Evolutionary conservation across 2,329 filamentous ascomycete species (phyloP).

Genomic region (Venturia aucupariae): DNA sequence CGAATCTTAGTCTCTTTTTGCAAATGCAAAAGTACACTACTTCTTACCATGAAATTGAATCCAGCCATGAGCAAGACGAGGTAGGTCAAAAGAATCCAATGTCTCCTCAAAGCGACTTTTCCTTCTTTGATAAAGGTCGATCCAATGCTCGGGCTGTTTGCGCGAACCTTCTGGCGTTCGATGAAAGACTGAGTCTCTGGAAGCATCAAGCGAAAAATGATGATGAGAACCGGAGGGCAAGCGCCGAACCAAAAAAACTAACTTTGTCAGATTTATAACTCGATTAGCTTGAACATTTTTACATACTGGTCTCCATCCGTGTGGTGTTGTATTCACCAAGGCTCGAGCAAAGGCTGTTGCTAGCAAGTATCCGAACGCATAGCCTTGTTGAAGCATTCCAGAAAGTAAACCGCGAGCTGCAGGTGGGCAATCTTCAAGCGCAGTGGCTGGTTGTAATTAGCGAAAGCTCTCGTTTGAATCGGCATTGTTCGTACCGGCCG

Average conservation of each 20-base stretch:
- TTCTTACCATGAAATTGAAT: conserved; percentile 71
- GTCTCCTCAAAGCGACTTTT: conserved; percentile 64
- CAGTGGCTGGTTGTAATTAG: conserved; percentile 38
- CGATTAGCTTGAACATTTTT: background rate
- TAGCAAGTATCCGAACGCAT: conserved; percentile 56
- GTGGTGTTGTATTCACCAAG: conserved; percentile 64
- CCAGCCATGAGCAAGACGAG: conserved; percentile 80
- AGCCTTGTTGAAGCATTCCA: conserved; percentile 51
- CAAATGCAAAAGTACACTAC: background rate
- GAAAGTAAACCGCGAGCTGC: conserved; percentile 51
- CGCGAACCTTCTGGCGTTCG: conserved; percentile 55
- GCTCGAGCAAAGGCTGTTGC: conserved; percentile 48
- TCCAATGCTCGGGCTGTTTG: conserved; percentile 30
- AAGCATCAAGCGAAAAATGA: conserved; percentile 65
- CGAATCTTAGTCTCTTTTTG: background rate
- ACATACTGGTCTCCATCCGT: conserved; percentile 62
- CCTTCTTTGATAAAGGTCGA: conserved; percentile 64
- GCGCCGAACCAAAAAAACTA: conserved; percentile 79
- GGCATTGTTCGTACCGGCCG: conserved; percentile 1
- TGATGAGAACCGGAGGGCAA: conserved; percentile 69
- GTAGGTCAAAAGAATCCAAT: conserved; percentile 75
- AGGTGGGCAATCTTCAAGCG: conserved; percentile 52
- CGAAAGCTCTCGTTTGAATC: background rate
- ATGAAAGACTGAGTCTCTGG: conserved; percentile 70
- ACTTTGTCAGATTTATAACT: background rate